Evolutionary conservation across 176 grass and related monocot genomes (phyloP).

Genomic region (Saccharum officinarum): DNA sequence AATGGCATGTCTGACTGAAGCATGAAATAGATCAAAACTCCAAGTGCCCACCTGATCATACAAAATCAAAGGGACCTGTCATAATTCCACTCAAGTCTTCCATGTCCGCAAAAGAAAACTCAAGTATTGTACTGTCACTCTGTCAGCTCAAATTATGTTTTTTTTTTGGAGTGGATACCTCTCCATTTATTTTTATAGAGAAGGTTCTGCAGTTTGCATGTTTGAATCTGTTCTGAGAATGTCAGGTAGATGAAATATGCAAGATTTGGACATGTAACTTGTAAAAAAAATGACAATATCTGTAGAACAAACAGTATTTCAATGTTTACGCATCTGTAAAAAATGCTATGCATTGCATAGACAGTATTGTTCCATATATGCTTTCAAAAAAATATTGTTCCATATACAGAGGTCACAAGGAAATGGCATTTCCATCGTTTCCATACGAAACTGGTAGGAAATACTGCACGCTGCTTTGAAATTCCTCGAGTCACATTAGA

Average conservation of each 20-base stretch:
- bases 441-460: not conserved
- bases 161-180: constrained; percentile 2
- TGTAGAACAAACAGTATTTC: not conserved
- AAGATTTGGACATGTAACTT: not conserved
- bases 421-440: not conserved
- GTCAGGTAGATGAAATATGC: not conserved
- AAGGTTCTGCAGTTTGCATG: not conserved
- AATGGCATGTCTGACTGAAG: constrained; percentile 92
- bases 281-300: not conserved
- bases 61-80: constrained; percentile 11
- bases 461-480: not conserved
- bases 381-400: not conserved
- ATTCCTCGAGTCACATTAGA: constrained; percentile 5
- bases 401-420: not conserved
- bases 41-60: constrained; percentile 87
- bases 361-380: not conserved
- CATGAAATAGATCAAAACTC: constrained; percentile 96
- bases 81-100: constrained; percentile 14
- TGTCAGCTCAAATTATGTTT: not conserved
- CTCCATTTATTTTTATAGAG: not conserved
- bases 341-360: not conserved
- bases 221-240: constrained; percentile 5
- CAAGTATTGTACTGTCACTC: not conserved
- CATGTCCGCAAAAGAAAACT: not conserved
- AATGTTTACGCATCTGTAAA: not conserved